phyloP scores from a whole-genome alignment of 2,329 filamentous ascomycete species.

The Penicillium digitatum region DNA sequence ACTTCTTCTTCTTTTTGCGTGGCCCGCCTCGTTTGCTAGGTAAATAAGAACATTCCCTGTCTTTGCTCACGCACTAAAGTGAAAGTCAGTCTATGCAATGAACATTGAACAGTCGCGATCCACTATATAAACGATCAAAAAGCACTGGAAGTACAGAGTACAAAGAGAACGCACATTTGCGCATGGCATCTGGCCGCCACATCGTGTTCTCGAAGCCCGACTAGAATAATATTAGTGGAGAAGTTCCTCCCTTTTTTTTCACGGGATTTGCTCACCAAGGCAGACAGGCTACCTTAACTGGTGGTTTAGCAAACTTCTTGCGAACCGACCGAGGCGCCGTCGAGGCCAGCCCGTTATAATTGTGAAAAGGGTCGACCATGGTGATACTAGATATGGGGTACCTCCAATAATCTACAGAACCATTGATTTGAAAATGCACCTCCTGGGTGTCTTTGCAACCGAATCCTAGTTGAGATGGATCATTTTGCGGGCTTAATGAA shows the following conservation, averaged over 20 bases:
- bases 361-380: conserved; percentile 21
- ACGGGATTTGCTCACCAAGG: conserved; percentile 35
- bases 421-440: conserved; percentile 1
- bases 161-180: conserved; percentile 36
- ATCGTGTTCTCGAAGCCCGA: conserved; percentile 43
- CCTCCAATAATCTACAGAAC: background rate
- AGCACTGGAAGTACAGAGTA: background rate
- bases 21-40: conserved; percentile 46
- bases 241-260: background rate
- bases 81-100: conserved; percentile 1
- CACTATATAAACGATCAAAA: background rate
- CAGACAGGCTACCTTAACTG: conserved; percentile 45
- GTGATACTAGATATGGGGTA: conserved; percentile 4
- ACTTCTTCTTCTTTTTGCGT: conserved; percentile 38
- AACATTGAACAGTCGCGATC: background rate
- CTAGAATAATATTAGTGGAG: conserved; percentile 23
- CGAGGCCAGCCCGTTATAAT: conserved; percentile 23
- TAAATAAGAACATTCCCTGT: conserved; percentile 41
- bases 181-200: conserved; percentile 44
- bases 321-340: conserved; percentile 32
- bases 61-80: conserved; percentile 39
- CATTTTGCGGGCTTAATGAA: background rate
- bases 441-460: background rate
- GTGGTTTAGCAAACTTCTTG: conserved; percentile 46
- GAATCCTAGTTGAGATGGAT: conserved; percentile 1